Conservation (phyloP, 257 asterid species). For the Misopates orontium region DNA sequence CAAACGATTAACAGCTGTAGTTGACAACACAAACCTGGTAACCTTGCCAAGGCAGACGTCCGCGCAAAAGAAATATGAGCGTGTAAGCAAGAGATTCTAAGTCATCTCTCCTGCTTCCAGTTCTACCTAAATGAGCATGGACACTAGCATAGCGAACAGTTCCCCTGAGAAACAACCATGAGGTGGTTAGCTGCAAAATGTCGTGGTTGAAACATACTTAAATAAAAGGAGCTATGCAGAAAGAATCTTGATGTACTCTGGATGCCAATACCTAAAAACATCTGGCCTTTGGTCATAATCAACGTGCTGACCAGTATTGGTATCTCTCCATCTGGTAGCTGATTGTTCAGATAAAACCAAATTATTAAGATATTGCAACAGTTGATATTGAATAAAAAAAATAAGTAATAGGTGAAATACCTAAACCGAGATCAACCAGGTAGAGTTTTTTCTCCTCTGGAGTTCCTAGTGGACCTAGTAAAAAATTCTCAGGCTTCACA, state of each 20-base stretch:
- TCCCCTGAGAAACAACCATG: constrained; percentile 42
- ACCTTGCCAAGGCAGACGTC: constrained; percentile 70
- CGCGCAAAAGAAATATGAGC: constrained; percentile 54
- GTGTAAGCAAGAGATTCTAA: constrained; percentile 68
- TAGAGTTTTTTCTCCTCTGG: constrained; percentile 71
- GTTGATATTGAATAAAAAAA: neutral
- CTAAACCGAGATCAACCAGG: constrained; percentile 77
- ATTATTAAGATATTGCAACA: neutral
- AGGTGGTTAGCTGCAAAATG: constrained; percentile 2
- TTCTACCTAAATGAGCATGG: constrained; percentile 67
- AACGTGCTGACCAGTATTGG: constrained; percentile 59
- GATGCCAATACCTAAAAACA: constrained; percentile 54
- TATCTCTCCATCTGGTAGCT: constrained; percentile 78
- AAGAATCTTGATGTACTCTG: too few relatives aligned
- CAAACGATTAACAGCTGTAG: neutral
- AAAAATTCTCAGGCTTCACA: constrained; percentile 77
- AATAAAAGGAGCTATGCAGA: too few relatives aligned
- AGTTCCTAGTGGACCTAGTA: constrained; percentile 81
- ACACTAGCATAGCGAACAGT: constrained; percentile 66
- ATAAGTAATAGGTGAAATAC: constrained; percentile 30
- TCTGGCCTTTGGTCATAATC: constrained; percentile 79
- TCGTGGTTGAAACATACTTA: too few relatives aligned
- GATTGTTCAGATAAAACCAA: neutral
- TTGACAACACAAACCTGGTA: constrained; percentile 42
- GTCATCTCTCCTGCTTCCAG: constrained; percentile 69